phyloP scores from a whole-genome alignment of 306 rosid species.

The Oxytropis ochrocephala region DNA sequence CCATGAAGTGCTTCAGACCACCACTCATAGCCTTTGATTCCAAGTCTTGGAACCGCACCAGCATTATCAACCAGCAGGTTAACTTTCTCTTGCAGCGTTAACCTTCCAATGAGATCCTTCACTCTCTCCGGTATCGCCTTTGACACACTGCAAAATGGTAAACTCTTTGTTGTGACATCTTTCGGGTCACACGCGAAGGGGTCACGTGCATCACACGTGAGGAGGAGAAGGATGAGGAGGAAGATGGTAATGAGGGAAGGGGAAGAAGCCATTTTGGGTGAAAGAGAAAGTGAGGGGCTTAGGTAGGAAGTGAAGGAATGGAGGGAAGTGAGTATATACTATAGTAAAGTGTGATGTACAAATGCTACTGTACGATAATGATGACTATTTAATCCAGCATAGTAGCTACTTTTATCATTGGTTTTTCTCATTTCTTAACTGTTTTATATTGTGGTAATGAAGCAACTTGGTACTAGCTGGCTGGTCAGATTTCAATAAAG shows the following conservation, averaged over 20 bases:
- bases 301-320: not conserved
- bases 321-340: slow-evolving; percentile 19
- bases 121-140: slow-evolving; percentile 47
- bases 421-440: not conserved
- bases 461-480: slow-evolving; percentile 19
- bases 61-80: slow-evolving; percentile 58
- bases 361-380: not conserved
- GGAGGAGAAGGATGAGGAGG: slow-evolving; percentile 9
- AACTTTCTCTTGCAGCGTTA: slow-evolving; percentile 75
- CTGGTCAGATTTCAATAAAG: slow-evolving; percentile 25
- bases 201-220: slow-evolving; percentile 31
- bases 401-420: slow-evolving; percentile 11
- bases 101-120: slow-evolving; percentile 60
- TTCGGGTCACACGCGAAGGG: slow-evolving; percentile 71
- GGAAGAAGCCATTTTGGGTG: slow-evolving; percentile 30
- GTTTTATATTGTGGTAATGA: not conserved
- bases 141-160: slow-evolving; percentile 45
- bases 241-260: not conserved
- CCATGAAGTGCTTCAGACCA: slow-evolving; percentile 99
- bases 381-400: not conserved
- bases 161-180: slow-evolving; percentile 24
- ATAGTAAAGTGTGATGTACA: not conserved
- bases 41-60: slow-evolving; percentile 58
- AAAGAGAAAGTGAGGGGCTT: not conserved
- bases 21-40: slow-evolving; percentile 84